These are phyloP conservation scores for Botrytis elliptica DNA, from an alignment of 2,329 filamentous ascomycete genomes.

Conservation along the genomic window DNA sequence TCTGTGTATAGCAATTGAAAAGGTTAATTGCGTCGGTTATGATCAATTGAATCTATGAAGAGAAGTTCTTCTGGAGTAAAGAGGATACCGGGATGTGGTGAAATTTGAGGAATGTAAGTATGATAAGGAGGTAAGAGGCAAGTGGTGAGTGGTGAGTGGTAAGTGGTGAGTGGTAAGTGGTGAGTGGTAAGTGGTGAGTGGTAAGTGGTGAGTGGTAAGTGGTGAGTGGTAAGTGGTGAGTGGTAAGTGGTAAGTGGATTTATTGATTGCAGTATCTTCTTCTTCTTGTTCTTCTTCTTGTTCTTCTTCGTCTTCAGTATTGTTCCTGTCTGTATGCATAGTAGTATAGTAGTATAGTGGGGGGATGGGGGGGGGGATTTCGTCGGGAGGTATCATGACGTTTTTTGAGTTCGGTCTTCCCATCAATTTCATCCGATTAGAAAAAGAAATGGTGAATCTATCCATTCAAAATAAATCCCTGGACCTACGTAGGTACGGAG, in stretches of 20 bases:
- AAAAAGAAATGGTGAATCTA: neutral
- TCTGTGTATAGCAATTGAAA: constrained; percentile 1
- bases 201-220: neutral
- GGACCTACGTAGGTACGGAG: neutral
- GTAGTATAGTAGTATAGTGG: constrained; percentile 3
- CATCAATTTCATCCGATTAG: constrained; percentile 2
- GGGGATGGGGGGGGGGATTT: neutral
- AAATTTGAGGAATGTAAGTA: neutral
- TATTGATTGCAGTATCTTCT: neutral
- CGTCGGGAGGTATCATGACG: constrained; percentile 5
- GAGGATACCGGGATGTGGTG: neutral
- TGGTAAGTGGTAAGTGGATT: neutral
- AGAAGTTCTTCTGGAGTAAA: neutral
- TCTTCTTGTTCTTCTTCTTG: neutral
- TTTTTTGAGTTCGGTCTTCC: constrained; percentile 3
- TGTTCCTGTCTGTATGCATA: neutral
- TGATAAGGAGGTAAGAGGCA: too few species aligned
- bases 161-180: too few species aligned
- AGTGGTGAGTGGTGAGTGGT: neutral
- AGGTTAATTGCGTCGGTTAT: neutral
- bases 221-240: too few species aligned
- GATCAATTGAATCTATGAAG: neutral
- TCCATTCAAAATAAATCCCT: too few species aligned
- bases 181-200: neutral
- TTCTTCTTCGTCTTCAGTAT: neutral